Conservation (phyloP, 176 grass and related monocot species). For the Triticum turgidum region DNA sequence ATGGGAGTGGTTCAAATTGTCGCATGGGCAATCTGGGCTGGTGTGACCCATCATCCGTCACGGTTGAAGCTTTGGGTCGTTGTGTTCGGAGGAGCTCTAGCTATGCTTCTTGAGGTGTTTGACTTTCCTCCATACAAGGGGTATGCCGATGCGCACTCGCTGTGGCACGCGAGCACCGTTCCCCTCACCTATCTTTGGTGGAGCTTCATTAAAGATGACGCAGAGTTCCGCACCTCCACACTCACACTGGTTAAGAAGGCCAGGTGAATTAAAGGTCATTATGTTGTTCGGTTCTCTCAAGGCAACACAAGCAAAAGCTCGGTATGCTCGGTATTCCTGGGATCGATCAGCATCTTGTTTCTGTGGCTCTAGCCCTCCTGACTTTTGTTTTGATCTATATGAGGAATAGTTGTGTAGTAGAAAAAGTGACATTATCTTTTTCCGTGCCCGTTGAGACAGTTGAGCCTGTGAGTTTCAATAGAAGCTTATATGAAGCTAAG, state of each 20-base stretch:
- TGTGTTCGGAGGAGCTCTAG: slow-evolving; percentile 61
- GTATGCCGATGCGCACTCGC: slow-evolving; percentile 75
- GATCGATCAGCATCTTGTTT: slow-evolving; percentile 19
- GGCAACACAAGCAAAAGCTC: background rate
- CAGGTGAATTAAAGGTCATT: slow-evolving; percentile 15
- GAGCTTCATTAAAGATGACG: slow-evolving; percentile 52
- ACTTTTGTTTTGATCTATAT: background rate
- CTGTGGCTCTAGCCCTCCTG: background rate
- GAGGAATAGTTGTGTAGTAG: slow-evolving; percentile 1
- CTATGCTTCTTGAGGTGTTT: slow-evolving; percentile 77
- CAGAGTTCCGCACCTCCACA: slow-evolving; percentile 41
- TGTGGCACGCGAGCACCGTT: slow-evolving; percentile 47
- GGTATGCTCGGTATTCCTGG: background rate
- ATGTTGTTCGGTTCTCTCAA: slow-evolving; percentile 39
- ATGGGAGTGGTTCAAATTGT: slow-evolving; percentile 78
- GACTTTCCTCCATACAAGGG: slow-evolving; percentile 83
- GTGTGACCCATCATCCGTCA: slow-evolving; percentile 62
- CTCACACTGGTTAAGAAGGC: slow-evolving; percentile 41
- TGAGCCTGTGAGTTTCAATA: background rate
- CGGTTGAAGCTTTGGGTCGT: slow-evolving; percentile 69
- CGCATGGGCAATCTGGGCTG: slow-evolving; percentile 83
- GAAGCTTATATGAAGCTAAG: background rate
- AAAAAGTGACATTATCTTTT: background rate
- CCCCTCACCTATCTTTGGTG: slow-evolving; percentile 46
- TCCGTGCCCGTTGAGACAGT: background rate